Evolutionary conservation across 352 stramenopile species (phyloP).

Genomic region (Phytophthora hibernalis): DNA sequence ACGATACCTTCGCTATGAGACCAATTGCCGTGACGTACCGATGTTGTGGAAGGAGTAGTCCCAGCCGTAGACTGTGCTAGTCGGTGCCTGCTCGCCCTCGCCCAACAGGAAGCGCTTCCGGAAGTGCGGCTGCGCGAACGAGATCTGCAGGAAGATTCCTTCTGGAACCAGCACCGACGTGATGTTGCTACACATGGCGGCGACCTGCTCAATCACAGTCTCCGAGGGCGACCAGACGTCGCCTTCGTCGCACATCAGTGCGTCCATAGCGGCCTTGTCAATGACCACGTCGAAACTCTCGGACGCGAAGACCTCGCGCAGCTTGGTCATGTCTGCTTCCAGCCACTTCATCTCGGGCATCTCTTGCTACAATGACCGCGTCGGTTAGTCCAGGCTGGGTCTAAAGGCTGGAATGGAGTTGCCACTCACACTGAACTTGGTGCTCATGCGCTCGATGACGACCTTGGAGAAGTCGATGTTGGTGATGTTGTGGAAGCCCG

Average conservation of each 20-base stretch:
- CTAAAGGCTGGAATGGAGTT: background rate
- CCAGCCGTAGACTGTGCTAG: conserved; percentile 55
- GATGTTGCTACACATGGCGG: conserved; percentile 65
- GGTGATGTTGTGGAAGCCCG: conserved; percentile 65
- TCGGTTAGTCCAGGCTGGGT: conserved; percentile 12
- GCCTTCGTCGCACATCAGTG: conserved; percentile 77
- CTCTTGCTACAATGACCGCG: conserved; percentile 28
- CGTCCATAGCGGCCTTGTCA: conserved; percentile 89
- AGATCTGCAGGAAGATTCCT: conserved; percentile 79
- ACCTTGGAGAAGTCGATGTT: conserved; percentile 78
- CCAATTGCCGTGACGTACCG: conserved; percentile 30
- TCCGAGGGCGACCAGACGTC: conserved; percentile 76
- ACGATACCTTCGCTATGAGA: background rate
- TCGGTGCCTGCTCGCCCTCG: conserved; percentile 38
- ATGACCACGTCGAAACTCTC: conserved; percentile 78
- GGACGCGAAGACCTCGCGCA: conserved; percentile 45
- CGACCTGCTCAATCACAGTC: conserved; percentile 51
- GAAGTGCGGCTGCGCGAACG: conserved; percentile 86
- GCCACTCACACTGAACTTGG: conserved; percentile 53
- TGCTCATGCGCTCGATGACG: conserved; percentile 74
- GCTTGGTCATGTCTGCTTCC: conserved; percentile 67
- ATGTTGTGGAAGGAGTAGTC: conserved; percentile 63
- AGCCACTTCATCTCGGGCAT: conserved; percentile 65
- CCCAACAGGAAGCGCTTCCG: conserved; percentile 69
- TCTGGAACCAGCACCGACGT: conserved; percentile 46